Percentiles rank a stretch among this genome's conserved stretches.
Evolutionary conservation across 2,329 filamentous ascomycete species (phyloP).

Genomic region (Claviceps cyperi): DNA sequence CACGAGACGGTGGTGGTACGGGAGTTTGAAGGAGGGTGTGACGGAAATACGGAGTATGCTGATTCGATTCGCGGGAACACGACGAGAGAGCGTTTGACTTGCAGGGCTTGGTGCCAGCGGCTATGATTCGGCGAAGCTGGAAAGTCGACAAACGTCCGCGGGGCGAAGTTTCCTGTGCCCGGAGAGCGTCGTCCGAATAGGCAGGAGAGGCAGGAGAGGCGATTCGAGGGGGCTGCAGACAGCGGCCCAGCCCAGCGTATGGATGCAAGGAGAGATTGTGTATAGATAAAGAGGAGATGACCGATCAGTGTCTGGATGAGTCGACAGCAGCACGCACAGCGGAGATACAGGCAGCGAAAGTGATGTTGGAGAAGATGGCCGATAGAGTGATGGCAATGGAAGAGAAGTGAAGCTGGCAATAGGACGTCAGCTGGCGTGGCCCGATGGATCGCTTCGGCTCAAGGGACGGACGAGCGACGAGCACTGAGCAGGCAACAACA

Average conservation of each 20-base stretch:
- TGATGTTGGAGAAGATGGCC: slow-evolving; percentile 1
- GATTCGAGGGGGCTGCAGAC: not conserved
- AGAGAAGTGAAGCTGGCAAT: not conserved
- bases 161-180: not conserved
- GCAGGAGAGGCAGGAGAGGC: not conserved
- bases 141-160: not conserved
- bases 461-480: not conserved
- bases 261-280: slow-evolving; percentile 3
- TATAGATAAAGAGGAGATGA: slow-evolving; percentile 1
- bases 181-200: not conserved
- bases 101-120: not conserved
- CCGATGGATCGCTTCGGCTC: not conserved
- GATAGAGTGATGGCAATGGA: slow-evolving; percentile 3
- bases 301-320: slow-evolving; percentile 1
- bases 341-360: slow-evolving; percentile 1
- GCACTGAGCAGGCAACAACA: not conserved
- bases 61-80: not conserved
- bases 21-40: not conserved
- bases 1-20: not conserved
- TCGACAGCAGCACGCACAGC: slow-evolving; percentile 3
- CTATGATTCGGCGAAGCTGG: not conserved
- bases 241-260: slow-evolving; percentile 1
- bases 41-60: not conserved
- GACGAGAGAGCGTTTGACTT: not conserved
- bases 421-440: not conserved